These are phyloP conservation scores for Starmerella geochares DNA, from an alignment of 805 yeast genomes.

Conservation along the genomic window DNA sequence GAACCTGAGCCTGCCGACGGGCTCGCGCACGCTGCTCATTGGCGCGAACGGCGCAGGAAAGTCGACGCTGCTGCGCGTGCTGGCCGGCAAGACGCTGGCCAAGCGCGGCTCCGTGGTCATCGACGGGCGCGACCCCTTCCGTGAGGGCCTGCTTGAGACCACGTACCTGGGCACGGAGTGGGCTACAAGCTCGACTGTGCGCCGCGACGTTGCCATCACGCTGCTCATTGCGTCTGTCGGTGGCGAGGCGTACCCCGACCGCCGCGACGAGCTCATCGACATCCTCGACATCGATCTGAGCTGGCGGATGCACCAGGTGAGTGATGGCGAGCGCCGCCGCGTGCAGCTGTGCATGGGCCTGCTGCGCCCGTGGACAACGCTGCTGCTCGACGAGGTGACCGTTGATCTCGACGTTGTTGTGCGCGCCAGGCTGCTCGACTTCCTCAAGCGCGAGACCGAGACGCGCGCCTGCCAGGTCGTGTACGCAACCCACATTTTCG, in stretches of 20 bases:
- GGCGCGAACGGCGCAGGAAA: slow-evolving; percentile 99
- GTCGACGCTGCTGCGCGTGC: slow-evolving; percentile 69
- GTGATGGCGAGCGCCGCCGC: slow-evolving; percentile 91
- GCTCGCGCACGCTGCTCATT: slow-evolving; percentile 63
- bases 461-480: slow-evolving; percentile 64
- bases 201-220: slow-evolving; percentile 82
- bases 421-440: slow-evolving; percentile 59
- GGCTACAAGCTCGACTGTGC: slow-evolving; percentile 85
- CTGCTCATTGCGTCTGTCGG: slow-evolving; percentile 74
- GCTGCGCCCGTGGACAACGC: slow-evolving; percentile 76
- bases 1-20: slow-evolving; percentile 51
- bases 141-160: slow-evolving; percentile 39
- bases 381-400: slow-evolving; percentile 91
- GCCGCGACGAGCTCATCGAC: slow-evolving; percentile 66
- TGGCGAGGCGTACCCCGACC: slow-evolving; percentile 58
- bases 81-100: slow-evolving; percentile 87
- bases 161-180: slow-evolving; percentile 95
- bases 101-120: slow-evolving; percentile 57
- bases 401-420: slow-evolving; percentile 93
- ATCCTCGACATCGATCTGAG: slow-evolving; percentile 73
- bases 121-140: slow-evolving; percentile 84
- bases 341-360: slow-evolving; percentile 93
- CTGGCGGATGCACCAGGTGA: slow-evolving; percentile 87
- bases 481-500: slow-evolving; percentile 93
- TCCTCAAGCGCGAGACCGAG: slow-evolving; percentile 63